Conservation (phyloP, 2,329 filamentous ascomycete species). For the Claviceps africana region DNA sequence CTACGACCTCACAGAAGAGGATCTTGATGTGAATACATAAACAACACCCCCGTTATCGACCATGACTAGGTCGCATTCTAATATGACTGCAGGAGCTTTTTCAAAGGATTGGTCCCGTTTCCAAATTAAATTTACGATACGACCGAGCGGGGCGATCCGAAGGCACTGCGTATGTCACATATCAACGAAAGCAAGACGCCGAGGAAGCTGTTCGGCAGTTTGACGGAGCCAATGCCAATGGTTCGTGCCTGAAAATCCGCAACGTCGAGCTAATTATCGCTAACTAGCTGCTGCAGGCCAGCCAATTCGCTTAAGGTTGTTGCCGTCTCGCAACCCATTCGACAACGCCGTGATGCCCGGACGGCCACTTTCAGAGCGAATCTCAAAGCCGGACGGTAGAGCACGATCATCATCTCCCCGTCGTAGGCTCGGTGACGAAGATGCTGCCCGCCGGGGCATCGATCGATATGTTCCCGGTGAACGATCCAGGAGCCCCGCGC, state of each 20-base stretch:
- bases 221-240: slow-evolving; percentile 81
- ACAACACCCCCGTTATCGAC: not conserved
- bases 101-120: slow-evolving; percentile 57
- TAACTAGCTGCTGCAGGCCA: slow-evolving; percentile 40
- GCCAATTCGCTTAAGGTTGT: slow-evolving; percentile 60
- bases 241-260: slow-evolving; percentile 20
- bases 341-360: slow-evolving; percentile 41
- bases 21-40: slow-evolving; percentile 49
- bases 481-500: slow-evolving; percentile 45
- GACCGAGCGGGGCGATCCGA: slow-evolving; percentile 82
- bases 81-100: slow-evolving; percentile 56
- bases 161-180: slow-evolving; percentile 73
- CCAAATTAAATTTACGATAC: slow-evolving; percentile 58
- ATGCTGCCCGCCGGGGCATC: slow-evolving; percentile 51
- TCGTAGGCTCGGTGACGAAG: slow-evolving; percentile 34
- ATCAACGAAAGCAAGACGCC: slow-evolving; percentile 57
- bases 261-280: not conserved
- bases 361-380: slow-evolving; percentile 45
- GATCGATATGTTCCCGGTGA: slow-evolving; percentile 65
- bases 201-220: slow-evolving; percentile 63
- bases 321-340: slow-evolving; percentile 46
- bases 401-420: slow-evolving; percentile 49
- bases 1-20: slow-evolving; percentile 77
- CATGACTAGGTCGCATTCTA: slow-evolving; percentile 9
- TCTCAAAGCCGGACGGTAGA: slow-evolving; percentile 39